These are phyloP conservation scores for Hypocrella siamensis DNA, from an alignment of 2,329 filamentous ascomycete species.

Conservation along the genomic window DNA sequence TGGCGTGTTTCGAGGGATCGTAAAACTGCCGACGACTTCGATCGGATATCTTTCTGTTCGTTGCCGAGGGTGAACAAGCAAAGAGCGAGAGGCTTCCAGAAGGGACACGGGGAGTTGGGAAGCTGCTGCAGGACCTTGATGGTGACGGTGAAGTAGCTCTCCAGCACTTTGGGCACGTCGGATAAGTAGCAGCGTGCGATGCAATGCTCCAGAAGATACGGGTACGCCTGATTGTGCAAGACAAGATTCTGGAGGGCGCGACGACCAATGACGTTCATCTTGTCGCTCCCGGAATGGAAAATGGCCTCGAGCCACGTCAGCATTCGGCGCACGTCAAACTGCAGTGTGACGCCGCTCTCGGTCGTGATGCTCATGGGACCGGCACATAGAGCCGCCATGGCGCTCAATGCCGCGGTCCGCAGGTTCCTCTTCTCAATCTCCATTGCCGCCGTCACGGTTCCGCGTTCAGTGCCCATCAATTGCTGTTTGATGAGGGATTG, in stretches of 20 bases:
- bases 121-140: slow-evolving; percentile 74
- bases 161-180: slow-evolving; percentile 65
- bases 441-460: slow-evolving; percentile 73
- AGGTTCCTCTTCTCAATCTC: slow-evolving; percentile 95
- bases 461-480: slow-evolving; percentile 55
- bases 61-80: slow-evolving; percentile 88
- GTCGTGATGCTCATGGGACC: slow-evolving; percentile 75
- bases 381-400: slow-evolving; percentile 87
- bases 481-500: slow-evolving; percentile 73
- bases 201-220: slow-evolving; percentile 74
- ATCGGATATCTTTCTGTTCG: slow-evolving; percentile 74
- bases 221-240: slow-evolving; percentile 74
- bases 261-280: slow-evolving; percentile 78
- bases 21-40: slow-evolving; percentile 71
- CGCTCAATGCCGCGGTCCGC: slow-evolving; percentile 75
- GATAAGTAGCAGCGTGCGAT: slow-evolving; percentile 83
- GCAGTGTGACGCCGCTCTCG: slow-evolving; percentile 71
- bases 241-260: slow-evolving; percentile 82
- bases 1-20: slow-evolving; percentile 71
- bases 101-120: slow-evolving; percentile 66
- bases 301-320: slow-evolving; percentile 92
- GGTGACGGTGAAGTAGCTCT: slow-evolving; percentile 91
- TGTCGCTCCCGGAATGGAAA: slow-evolving; percentile 81
- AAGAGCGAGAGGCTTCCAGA: slow-evolving; percentile 81
- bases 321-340: slow-evolving; percentile 87